phyloP scores from a whole-genome alignment of 176 grass and related monocot species.

The Ananas comosus region DNA sequence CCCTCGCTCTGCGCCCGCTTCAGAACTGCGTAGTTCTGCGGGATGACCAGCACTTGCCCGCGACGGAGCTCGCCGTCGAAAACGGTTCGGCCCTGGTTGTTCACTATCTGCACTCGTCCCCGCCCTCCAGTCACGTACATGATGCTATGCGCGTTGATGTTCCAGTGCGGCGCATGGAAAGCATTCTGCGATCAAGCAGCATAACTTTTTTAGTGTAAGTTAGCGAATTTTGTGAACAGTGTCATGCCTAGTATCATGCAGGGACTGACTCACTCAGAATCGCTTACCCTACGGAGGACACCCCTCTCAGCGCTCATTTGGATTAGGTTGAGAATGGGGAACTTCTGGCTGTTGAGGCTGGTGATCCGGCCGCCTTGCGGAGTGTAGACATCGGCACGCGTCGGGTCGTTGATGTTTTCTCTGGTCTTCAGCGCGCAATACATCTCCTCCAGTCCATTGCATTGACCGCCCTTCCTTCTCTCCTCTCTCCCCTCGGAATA shows the following conservation, averaged over 20 bases:
- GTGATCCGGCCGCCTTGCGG: background rate
- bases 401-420: conserved; percentile 6
- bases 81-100: background rate
- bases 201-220: background rate
- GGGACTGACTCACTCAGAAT: background rate
- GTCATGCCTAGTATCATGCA: too few relatives aligned
- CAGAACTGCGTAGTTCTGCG: conserved; percentile 3
- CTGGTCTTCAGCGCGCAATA: background rate
- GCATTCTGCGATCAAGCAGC: conserved; percentile 4
- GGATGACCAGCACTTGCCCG: background rate
- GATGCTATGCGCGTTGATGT: conserved; percentile 15
- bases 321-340: background rate
- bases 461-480: background rate
- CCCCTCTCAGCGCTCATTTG: conserved; percentile 5
- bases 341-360: conserved; percentile 10
- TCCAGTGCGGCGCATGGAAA: background rate
- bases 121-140: conserved; percentile 7
- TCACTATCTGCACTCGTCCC: background rate
- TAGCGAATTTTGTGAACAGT: background rate
- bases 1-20: conserved; percentile 3
- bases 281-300: conserved; percentile 9
- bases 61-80: conserved; percentile 7
- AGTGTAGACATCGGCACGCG: conserved; percentile 1
- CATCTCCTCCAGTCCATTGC: background rate
- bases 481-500: too few relatives aligned